Base-by-base conservation (phyloP, 2,329 filamentous ascomycete genomes). In the Arthrobotrys sinensis region DNA sequence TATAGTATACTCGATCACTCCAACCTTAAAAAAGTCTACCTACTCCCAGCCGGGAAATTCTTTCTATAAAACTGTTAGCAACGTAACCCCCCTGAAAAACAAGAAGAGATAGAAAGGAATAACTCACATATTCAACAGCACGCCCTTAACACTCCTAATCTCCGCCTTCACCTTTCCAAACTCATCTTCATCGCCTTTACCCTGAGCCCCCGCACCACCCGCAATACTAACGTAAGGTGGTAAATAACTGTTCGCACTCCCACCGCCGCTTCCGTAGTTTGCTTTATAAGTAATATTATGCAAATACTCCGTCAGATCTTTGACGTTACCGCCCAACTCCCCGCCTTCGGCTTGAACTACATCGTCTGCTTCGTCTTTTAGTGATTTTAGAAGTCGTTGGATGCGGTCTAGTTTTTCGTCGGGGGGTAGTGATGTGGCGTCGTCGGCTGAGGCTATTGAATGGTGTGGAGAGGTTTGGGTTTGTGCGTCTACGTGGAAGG, bases 401-500 rank as follows among this genome's bases (percentile, higher is more conserved):
- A 82, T 72, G 2, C 76, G 75, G 57, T 81, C 81, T 8, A 82
- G 67, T 57, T 82, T 82, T 14, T 80, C 71, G 19, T 82, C 81
- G 0, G 81, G 80, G 0, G 80, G 75, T 21, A 81, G 65, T 14
- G 70, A 45, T 3, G 80, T 77, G n/a, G 76, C 76, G 32, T 82
- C 82, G 4, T 83, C 80, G 1, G 80, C 76, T 38, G 83, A 81
- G 3, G 83, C 84, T 24, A 84, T 81, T 4, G 86, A 85, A 1
- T 86, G 83, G 0, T 85, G 85, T 0, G 86, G 87, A 0, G 89
- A 90, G 0, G 93, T 96, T 84, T 96, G 93, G 0, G 92, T 92
- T 80, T 92, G 92, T 76, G 93, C 88, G 82, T 96, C 93, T 53
- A 92, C 89, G 83, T 94, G 92, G 84, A 93, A 96, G 79, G 94